Evolutionary conservation across 306 rosid species (phyloP), one percentile per base, ranked within the genome.

Genomic region (Luffa aegyptiaca): DNA sequence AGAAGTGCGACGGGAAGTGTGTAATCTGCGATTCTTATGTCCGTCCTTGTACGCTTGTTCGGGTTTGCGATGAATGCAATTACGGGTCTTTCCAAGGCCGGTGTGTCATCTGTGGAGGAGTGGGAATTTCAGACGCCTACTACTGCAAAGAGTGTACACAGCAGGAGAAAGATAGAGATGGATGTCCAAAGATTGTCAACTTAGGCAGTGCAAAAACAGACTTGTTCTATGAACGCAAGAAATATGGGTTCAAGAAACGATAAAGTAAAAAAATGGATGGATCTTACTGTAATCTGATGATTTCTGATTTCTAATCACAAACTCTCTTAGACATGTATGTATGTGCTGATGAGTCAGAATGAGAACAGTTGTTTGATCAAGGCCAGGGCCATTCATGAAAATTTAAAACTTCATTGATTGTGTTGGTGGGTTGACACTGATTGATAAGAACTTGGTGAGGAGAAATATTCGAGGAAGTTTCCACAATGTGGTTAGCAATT

Each of bases 61-160:
- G 98, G 52, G 97, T 92, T 33, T 90, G 96, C 17, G 77, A 80
- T 3, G 82, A 80, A 56, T 80, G 82, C 69, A 69, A 80, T 16
- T 80, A 80, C 35, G 77, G 77, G 20, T 80, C 82, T 8, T 80
- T 80, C 36, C 77, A 69, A 55, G 82, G 82, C 10, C 77, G 97
- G 31, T 92, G 97, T 59, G 97, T 95, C 59, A 88, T 95, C 77
- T 94, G 97, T 63, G 97, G 97, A 85, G 97, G 97, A 59, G 92
- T 91, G 17, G 97, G 97, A 69, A 95, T 95, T 31, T 95, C 97
- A 8, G 95, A 95, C 85, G 95, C 97, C 44, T 95, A 91, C 89
- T 95, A 91, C 81, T 91, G 98, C 87, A 91, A 92, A 85, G 98
- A 95, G 92, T 95, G 98, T 80, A 94, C 97, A 3, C 98, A 94